A percentile compares a stretch with the other conserved stretches of the same genome.
Evolutionary conservation across 148 eudicot species (phyloP).

Genomic region (Chenopodium berlandieri): DNA sequence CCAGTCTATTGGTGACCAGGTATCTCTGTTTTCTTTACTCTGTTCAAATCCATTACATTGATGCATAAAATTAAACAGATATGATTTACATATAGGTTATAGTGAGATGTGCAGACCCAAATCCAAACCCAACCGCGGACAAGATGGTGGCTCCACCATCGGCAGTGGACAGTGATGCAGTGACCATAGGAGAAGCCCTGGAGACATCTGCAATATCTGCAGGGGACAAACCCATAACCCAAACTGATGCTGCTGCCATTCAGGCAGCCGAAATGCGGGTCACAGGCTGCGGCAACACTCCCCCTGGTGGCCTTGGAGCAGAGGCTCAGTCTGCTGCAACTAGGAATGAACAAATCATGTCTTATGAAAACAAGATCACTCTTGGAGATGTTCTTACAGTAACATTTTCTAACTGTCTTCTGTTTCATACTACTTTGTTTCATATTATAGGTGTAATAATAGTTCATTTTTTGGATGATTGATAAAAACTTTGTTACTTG

Average conservation of each 20-base stretch:
- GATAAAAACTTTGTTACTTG: background rate
- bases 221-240: slow-evolving; percentile 49
- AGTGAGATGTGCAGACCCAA: slow-evolving; percentile 32
- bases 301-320: slow-evolving; percentile 48
- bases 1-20: slow-evolving; percentile 54
- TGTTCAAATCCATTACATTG: no score
- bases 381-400: slow-evolving; percentile 47
- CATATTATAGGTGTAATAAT: no score
- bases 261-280: slow-evolving; percentile 62
- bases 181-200: slow-evolving; percentile 68
- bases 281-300: slow-evolving; percentile 20
- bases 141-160: slow-evolving; percentile 20
- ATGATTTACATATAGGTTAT: slow-evolving; percentile 33
- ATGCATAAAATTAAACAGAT: background rate
- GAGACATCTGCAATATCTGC: slow-evolving; percentile 49
- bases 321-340: slow-evolving; percentile 52
- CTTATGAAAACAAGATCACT: slow-evolving; percentile 40
- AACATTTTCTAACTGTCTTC: background rate
- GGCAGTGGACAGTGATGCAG: slow-evolving; percentile 12
- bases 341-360: slow-evolving; percentile 19
- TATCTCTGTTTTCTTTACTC: background rate
- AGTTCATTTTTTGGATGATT: background rate
- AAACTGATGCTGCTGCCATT: slow-evolving; percentile 60
- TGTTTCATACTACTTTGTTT: no score
- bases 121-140: slow-evolving; percentile 24